Base-by-base conservation (phyloP, 169 alveolate species). In the Besnoitia besnoiti region DNA sequence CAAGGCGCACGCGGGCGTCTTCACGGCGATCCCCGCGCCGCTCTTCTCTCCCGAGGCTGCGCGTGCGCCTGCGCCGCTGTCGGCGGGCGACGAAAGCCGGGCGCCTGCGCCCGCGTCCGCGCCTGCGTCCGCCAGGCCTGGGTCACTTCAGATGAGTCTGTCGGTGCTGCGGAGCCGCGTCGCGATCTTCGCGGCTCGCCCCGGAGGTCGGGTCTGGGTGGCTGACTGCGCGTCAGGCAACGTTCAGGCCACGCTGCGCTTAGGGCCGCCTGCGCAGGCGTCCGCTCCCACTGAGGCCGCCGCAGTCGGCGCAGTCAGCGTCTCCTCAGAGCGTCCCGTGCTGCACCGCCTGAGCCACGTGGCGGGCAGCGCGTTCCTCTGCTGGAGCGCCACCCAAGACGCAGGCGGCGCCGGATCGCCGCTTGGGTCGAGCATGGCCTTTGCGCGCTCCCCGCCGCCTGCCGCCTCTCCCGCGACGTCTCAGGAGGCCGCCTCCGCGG, bases 171-270 rank as follows among this genome's bases (percentile, higher is more conserved):
- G n/a, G n/a, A n/a, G n/a, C n/a, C n/a, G n/a, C 5, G 82, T 73
- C 2, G 82, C 82, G 10, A n/a, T 73, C n/a, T 73, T 73, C 46
- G 14, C 82, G 14, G 39, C 82, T 35, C 39, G 82, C 5, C 82
- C 82, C 14, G 82, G 82, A 3, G 82, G 82, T 12, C 82, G 82
- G 27, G 82, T 73, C 39, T 73, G 82, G 82, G 46, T 73, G 44
- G 82, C 82, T 0, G 82, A 73, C 46, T 73, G 16, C 44, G 16
- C 3, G 1, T 35, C 82, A 1, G 82, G 82, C 39, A n/a, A 30
- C 12, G 82, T 73, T 1, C 82, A 73, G 8, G n/a, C 82, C 44
- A 73, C 82, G 82, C n/a, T 73, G 30, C 82, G 82, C n/a, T 42
- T 73, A 2, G 82, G 33, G 5, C 67, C 67, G 30, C 1, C 67